Base-by-base conservation (phyloP, 768 basidiomycete species). In the Termitomyces sp. region DNA sequence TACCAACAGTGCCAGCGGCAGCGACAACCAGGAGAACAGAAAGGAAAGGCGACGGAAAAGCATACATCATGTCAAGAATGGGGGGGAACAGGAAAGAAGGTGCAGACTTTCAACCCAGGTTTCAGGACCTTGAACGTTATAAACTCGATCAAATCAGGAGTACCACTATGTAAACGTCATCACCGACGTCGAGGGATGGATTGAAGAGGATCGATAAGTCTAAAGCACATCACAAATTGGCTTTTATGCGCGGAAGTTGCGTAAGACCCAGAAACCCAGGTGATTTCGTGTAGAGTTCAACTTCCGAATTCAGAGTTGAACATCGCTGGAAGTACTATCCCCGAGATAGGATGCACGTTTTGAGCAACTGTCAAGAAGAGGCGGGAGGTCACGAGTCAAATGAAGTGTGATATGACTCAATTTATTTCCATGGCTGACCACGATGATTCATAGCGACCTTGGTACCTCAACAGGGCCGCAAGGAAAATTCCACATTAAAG, bases 1-100 rank as follows among this genome's bases (percentile, higher is more conserved):
- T 18, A 54, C 63, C 48, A 18, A 65, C 63, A 51, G 50, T 54
- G 54, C 56, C 61, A 52, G 50, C 44, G 20, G 37, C 57, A 18
- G 55, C 22, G 54, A 31, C 7, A 31, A 36, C 55, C 3, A 61
- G 20, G 13, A 59, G 47, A 24, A 45, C 41, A 37, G 39, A 41
- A 31, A 54, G 34, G 42, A 64, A 9, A 20, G 57, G 41, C 11
- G 41, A 47, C 34, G 46, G 49, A 3, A 49, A 33, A 30, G 39
- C 11, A n/a, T 33, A 24, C 7, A 57, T 30, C 55, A 64, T 64
- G 41, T 56, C 18, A 41, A 36, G 34, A n/a, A 36, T 36, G 44
- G 41, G 9, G 52, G 58, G 6, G 36, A 49, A 37, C n/a, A 41
- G 37, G 42, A 50, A 46, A 46, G 55, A 41, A 44, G 33, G 37